phyloP scores from a whole-genome alignment of 23 red algal species.

The Agarophyton chilense region DNA sequence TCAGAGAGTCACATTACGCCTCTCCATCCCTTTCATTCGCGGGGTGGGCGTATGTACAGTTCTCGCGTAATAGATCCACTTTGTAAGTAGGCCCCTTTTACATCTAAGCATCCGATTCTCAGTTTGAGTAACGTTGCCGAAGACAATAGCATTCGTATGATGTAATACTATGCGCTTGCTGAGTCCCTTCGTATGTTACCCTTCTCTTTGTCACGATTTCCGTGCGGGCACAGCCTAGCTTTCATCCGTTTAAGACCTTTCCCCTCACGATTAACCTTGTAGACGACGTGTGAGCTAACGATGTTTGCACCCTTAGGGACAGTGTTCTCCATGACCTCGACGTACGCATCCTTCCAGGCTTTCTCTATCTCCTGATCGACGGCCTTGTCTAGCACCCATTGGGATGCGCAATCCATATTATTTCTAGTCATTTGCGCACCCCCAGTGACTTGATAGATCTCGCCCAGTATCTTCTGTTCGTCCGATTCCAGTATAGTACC shows the following conservation, averaged over 20 bases:
- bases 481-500: not conserved
- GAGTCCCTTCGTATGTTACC: constrained; percentile 6
- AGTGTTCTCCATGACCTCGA: not conserved
- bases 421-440: constrained; percentile 1
- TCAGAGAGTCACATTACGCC: constrained; percentile 3
- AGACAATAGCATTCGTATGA: constrained; percentile 19
- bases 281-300: constrained; percentile 29
- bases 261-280: constrained; percentile 42
- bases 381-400: constrained; percentile 6
- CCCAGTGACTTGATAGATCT: not conserved
- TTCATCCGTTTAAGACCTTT: constrained; percentile 37
- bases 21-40: constrained; percentile 4
- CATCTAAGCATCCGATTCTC: constrained; percentile 1
- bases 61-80: constrained; percentile 9
- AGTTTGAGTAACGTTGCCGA: not conserved
- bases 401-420: constrained; percentile 12
- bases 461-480: not conserved
- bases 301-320: not conserved
- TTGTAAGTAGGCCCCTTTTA: constrained; percentile 38
- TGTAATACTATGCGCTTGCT: constrained; percentile 2
- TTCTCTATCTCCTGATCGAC: constrained; percentile 1
- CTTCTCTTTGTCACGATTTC: constrained; percentile 52
- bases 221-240: constrained; percentile 56
- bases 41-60: constrained; percentile 8
- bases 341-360: constrained; percentile 2